These are phyloP conservation scores for Pichia cabralensis DNA, from an alignment of 805 yeast species.

Conservation along the genomic window DNA sequence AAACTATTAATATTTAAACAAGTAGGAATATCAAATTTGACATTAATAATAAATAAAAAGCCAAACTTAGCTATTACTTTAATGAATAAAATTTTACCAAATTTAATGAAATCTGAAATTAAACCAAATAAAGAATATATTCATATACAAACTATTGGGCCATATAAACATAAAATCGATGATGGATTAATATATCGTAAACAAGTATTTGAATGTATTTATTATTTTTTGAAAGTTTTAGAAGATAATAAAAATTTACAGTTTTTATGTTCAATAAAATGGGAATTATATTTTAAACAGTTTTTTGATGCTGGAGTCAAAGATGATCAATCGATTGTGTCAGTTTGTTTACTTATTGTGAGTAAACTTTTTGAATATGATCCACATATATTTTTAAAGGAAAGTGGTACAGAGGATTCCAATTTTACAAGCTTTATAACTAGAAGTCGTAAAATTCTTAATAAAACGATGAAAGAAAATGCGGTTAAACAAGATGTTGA, in stretches of 20 bases:
- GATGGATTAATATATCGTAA: slow-evolving; percentile 68
- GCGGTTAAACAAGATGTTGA: slow-evolving; percentile 65
- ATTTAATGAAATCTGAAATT: slow-evolving; percentile 42
- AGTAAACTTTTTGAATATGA: slow-evolving; percentile 28
- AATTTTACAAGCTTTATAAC: slow-evolving; percentile 21
- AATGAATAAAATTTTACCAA: slow-evolving; percentile 38
- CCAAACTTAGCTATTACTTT: slow-evolving; percentile 37
- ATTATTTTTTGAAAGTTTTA: slow-evolving; percentile 35
- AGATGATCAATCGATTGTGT: slow-evolving; percentile 54
- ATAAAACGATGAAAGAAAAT: slow-evolving; percentile 42
- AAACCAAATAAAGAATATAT: slow-evolving; percentile 45
- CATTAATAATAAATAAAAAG: slow-evolving; percentile 49
- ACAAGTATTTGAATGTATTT: slow-evolving; percentile 59
- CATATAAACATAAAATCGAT: slow-evolving; percentile 74
- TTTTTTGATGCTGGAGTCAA: slow-evolving; percentile 40
- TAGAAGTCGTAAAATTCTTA: slow-evolving; percentile 33
- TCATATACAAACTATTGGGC: slow-evolving; percentile 71
- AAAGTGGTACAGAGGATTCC: slow-evolving; percentile 8
- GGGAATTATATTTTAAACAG: slow-evolving; percentile 25
- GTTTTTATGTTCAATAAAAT: slow-evolving; percentile 16
- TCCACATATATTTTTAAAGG: slow-evolving; percentile 16
- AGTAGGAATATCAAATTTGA: slow-evolving; percentile 47
- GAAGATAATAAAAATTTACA: slow-evolving; percentile 19
- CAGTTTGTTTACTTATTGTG: slow-evolving; percentile 39
- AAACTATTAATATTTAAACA: slow-evolving; percentile 46